These are phyloP conservation scores for Talaromyces sp. DNA, from an alignment of 2,329 filamentous ascomycete genomes.

Conservation along the genomic window DNA sequence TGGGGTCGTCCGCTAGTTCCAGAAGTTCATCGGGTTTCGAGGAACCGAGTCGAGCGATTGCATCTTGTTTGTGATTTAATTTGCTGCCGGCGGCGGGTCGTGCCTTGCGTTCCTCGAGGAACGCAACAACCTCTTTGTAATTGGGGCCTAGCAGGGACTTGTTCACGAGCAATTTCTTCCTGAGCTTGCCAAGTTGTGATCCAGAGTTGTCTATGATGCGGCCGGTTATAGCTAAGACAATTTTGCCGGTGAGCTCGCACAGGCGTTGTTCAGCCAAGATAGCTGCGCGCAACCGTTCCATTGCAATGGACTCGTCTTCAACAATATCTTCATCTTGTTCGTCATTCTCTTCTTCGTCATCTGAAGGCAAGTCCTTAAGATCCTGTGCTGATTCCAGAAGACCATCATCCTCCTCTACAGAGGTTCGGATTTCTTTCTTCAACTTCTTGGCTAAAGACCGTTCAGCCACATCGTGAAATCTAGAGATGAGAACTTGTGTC, in stretches of 20 bases:
- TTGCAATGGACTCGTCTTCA: constrained; percentile 31
- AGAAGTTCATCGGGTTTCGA: constrained; percentile 42
- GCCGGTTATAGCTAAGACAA: constrained; percentile 74
- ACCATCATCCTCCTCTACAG: constrained; percentile 63
- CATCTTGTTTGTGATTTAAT: constrained; percentile 37
- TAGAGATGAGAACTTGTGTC: constrained; percentile 63
- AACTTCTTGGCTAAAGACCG: constrained; percentile 69
- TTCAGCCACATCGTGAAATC: constrained; percentile 74
- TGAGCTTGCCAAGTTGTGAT: constrained; percentile 59
- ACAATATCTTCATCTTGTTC: constrained; percentile 49
- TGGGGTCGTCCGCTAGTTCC: constrained; percentile 39
- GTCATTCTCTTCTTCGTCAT: constrained; percentile 42
- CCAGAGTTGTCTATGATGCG: constrained; percentile 67
- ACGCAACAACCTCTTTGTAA: constrained; percentile 78
- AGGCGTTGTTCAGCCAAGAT: constrained; percentile 79
- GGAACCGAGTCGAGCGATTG: constrained; percentile 25
- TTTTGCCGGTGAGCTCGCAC: constrained; percentile 79
- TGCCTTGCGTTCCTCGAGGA: constrained; percentile 66
- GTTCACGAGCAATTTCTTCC: constrained; percentile 72
- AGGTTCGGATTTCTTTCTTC: constrained; percentile 34
- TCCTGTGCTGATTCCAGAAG: constrained; percentile 63
- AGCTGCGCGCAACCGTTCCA: constrained; percentile 59
- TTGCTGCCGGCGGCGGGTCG: constrained; percentile 21
- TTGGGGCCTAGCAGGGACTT: constrained; percentile 75
- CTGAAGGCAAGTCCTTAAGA: constrained; percentile 55